Base-by-base conservation (phyloP, 2,329 filamentous ascomycete genomes). In the Fusarium fujikuroi region DNA sequence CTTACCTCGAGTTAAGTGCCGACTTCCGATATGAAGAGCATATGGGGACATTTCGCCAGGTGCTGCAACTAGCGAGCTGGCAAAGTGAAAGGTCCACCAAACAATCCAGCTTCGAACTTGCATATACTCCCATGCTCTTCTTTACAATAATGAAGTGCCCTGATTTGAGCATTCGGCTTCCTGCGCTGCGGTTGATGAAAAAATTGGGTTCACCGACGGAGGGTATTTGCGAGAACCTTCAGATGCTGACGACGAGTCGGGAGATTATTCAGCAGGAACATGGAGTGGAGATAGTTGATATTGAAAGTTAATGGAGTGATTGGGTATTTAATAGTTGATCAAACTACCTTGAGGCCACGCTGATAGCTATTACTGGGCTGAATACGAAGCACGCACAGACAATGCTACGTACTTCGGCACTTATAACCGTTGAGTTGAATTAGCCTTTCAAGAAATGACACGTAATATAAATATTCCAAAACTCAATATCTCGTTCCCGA, bases 201-300 rank as follows among this genome's bases (percentile, higher is more conserved):
- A 14, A 52, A 3, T 3, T 52, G 19, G 34, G 43, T 0, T 52
- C 32, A 4, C 34, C 43, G 25, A 52, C 19, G 7, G 57, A 60
- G 25, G 57, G 57, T 9, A 9, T 52, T 8, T 60, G 43, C 1
- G 57, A 60, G 16, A 52, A 52, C 32, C 9, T 39, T 0, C 57
- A 60, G 25, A 60, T 60, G 57, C 21, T 60, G 21, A 30, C 32
- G 9, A 60, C 34, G 7, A 60, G 57, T 12, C 57, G 57, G 5
- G 32, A 25, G 25, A 52, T 60, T 7, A 50, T 50, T 7, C 34
- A 23, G 6, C 21, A 32, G 21, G 32, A 50, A 8, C 43, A 59
- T 9, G 32, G 56, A 14, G 23, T 49, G 21, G 19, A 25, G 25
- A 21, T 57, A 25, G 21, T 34, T 9, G 53, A 57, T 0, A 18